Conservation (phyloP, 2,329 filamentous ascomycete species). For the Cercospora sp. region DNA sequence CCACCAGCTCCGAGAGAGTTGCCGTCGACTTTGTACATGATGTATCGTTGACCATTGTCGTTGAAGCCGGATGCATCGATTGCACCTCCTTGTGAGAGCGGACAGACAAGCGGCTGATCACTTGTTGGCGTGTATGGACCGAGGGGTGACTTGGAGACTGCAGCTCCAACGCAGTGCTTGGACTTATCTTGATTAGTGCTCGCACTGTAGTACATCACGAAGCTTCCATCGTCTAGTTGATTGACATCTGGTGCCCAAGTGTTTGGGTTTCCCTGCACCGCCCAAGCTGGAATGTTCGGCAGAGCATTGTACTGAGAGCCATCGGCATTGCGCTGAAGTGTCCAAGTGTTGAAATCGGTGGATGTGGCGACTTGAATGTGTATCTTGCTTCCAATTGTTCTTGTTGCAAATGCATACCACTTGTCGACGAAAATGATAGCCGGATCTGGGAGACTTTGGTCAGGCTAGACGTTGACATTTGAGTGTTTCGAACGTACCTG, state of each 20-base stretch:
- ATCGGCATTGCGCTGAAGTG: constrained; percentile 40
- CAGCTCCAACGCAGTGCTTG: constrained; percentile 41
- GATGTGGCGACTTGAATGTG: constrained; percentile 45
- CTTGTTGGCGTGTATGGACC: constrained; percentile 38
- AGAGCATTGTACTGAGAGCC: constrained; percentile 53
- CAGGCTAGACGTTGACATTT: constrained; percentile 28
- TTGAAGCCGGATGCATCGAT: constrained; percentile 39
- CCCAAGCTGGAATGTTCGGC: constrained; percentile 56
- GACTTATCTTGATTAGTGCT: constrained; percentile 27
- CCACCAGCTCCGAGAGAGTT: constrained; percentile 36
- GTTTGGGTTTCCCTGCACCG: constrained; percentile 48
- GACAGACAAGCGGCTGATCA: constrained; percentile 33
- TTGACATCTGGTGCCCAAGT: constrained; percentile 65
- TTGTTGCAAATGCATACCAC: constrained; percentile 45
- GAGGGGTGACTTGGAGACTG: constrained; percentile 29
- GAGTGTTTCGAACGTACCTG: constrained; percentile 32
- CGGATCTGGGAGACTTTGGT: constrained; percentile 34
- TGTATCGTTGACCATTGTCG: constrained; percentile 37
- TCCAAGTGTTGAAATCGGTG: constrained; percentile 40
- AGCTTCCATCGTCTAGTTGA: constrained; percentile 42
- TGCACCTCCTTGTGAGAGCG: constrained; percentile 35
- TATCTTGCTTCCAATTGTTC: constrained; percentile 38
- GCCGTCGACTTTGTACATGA: constrained; percentile 41
- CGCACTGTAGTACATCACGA: constrained; percentile 41
- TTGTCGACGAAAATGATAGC: constrained; percentile 36